Evolutionary conservation across 176 grass and related monocot genomes (phyloP).

Genomic region (Puccinellia tenuiflora): DNA sequence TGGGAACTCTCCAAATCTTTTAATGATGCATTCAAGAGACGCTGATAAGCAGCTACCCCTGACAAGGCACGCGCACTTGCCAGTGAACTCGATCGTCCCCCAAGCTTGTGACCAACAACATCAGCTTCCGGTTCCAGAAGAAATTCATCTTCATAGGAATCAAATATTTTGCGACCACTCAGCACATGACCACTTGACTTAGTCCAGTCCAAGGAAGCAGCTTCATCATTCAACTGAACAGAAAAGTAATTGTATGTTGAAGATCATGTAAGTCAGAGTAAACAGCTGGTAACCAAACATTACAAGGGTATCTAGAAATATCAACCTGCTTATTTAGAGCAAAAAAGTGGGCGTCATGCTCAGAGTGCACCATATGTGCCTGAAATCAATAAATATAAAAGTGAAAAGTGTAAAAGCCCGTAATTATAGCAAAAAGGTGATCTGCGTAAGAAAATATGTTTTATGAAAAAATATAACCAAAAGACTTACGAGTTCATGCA

Average conservation of each 20-base stretch:
- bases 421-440: not conserved
- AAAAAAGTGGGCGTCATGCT: conserved; percentile 94
- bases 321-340: conserved; percentile 87
- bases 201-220: conserved; percentile 73
- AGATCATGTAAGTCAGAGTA: conserved; percentile 1
- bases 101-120: conserved; percentile 50
- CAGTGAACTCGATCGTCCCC: conserved; percentile 47
- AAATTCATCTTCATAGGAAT: conserved; percentile 67
- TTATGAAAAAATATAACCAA: conserved; percentile 5
- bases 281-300: not conserved
- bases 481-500: conserved; percentile 88
- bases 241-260: conserved; percentile 4
- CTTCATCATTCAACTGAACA: conserved; percentile 87
- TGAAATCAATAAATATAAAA: conserved; percentile 38
- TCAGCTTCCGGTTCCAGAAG: conserved; percentile 26
- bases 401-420: not conserved
- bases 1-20: conserved; percentile 12
- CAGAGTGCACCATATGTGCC: conserved; percentile 93
- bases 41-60: conserved; percentile 66
- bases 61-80: conserved; percentile 52
- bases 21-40: conserved; percentile 39
- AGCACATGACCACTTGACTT: conserved; percentile 82
- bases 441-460: not conserved
- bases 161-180: conserved; percentile 48
- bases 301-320: not conserved